phyloP scores from a whole-genome alignment of 2,329 filamentous ascomycete species.

The Cordyceps javanica region DNA sequence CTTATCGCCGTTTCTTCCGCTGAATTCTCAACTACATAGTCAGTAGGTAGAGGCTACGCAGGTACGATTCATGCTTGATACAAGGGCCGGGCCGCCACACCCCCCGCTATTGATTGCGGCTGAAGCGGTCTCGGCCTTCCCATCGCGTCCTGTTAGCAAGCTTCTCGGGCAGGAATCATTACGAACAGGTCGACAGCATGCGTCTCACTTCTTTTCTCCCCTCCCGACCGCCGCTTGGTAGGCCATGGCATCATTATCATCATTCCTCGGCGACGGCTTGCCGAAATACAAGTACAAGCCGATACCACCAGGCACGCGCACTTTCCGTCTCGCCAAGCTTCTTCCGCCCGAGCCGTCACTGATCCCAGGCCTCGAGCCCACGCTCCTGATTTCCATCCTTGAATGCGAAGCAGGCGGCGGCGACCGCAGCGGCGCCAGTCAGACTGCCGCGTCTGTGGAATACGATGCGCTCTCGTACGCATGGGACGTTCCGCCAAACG shows the following conservation, averaged over 20 bases:
- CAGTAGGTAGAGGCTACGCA: no score
- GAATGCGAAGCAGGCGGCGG: conserved; percentile 15
- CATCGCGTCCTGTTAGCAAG: background rate
- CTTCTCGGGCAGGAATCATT: background rate
- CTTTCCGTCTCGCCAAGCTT: conserved; percentile 22
- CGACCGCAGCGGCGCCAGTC: conserved; percentile 6
- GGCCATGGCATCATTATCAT: background rate
- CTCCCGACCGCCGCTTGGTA: no score
- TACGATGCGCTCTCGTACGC: conserved; percentile 28
- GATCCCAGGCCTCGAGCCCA: conserved; percentile 18
- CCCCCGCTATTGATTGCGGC: conserved; percentile 10
- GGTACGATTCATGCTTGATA: background rate
- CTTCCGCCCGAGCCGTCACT: conserved; percentile 16
- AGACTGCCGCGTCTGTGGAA: background rate
- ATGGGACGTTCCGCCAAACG: conserved; percentile 19
- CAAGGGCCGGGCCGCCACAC: background rate
- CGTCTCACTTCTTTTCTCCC: background rate
- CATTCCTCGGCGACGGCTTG: background rate
- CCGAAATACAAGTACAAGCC: conserved; percentile 11
- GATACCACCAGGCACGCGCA: conserved; percentile 1
- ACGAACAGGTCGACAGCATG: background rate
- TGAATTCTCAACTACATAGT: no score
- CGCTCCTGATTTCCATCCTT: conserved; percentile 22
- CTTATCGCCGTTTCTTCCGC: background rate
- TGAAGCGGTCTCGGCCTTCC: background rate